Conservation (phyloP, 2,329 filamentous ascomycete species). For the Alternaria brassicae region DNA sequence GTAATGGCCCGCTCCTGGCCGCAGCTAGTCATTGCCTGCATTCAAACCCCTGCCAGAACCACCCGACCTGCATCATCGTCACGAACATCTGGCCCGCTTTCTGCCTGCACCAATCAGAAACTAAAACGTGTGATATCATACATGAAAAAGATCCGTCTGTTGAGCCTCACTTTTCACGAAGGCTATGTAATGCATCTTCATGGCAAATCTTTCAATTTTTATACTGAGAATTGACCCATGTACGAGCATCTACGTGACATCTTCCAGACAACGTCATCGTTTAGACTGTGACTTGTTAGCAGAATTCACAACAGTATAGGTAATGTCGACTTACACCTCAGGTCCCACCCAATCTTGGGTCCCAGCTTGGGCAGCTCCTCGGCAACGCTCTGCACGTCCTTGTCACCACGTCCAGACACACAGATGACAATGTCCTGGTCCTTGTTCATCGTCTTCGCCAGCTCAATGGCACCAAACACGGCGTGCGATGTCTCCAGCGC, state of each 20-base stretch:
- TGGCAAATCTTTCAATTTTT: neutral
- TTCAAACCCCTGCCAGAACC: conserved; percentile 8
- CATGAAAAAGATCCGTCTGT: neutral
- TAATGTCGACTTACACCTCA: conserved; percentile 56
- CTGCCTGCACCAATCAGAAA: conserved; percentile 12
- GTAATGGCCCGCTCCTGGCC: neutral
- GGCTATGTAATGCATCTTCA: neutral
- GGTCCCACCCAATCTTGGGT: conserved; percentile 80
- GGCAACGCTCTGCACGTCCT: conserved; percentile 97
- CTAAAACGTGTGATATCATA: conserved; percentile 12
- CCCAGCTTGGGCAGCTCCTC: conserved; percentile 90
- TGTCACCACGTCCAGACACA: conserved; percentile 90
- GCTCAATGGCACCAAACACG: conserved; percentile 84
- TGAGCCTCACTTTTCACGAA: neutral
- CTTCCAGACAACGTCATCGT: neutral
- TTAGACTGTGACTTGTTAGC: conserved; percentile 40
- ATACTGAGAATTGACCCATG: neutral
- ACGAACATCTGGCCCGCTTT: conserved; percentile 8
- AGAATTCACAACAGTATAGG: neutral
- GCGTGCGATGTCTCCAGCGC: conserved; percentile 94
- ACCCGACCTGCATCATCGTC: conserved; percentile 7
- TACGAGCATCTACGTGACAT: neutral
- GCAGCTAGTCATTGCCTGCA: conserved; percentile 12
- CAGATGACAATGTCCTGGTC: conserved; percentile 93
- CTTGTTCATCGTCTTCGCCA: conserved; percentile 91